Evolutionary conservation across 768 basidiomycete genomes (phyloP).

Genomic region (Amanita pseudoporphyria): DNA sequence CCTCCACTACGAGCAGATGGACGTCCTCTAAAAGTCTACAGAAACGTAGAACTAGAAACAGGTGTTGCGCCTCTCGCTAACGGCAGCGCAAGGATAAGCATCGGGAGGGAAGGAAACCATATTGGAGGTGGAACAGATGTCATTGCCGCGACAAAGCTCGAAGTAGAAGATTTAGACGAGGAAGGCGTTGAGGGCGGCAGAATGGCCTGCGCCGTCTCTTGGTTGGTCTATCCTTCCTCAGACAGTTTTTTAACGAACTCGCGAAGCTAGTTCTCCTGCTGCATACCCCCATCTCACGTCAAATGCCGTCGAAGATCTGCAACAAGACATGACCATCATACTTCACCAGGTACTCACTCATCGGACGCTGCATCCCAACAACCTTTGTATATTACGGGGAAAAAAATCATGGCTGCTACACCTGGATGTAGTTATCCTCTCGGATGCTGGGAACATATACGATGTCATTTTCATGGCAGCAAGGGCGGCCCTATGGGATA

Average conservation of each 20-base stretch:
- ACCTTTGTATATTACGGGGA: slow-evolving; percentile 47
- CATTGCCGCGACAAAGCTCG: slow-evolving; percentile 69
- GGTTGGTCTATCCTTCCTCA: slow-evolving; percentile 40
- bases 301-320: slow-evolving; percentile 63
- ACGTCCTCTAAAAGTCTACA: slow-evolving; percentile 54
- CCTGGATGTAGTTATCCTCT: slow-evolving; percentile 65
- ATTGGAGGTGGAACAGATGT: slow-evolving; percentile 68
- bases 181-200: slow-evolving; percentile 48
- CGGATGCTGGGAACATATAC: slow-evolving; percentile 65
- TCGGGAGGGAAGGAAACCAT: slow-evolving; percentile 49
- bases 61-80: slow-evolving; percentile 76
- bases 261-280: slow-evolving; percentile 60
- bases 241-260: slow-evolving; percentile 10
- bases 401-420: slow-evolving; percentile 71
- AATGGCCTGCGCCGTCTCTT: slow-evolving; percentile 61
- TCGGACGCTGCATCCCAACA: slow-evolving; percentile 52
- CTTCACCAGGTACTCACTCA: slow-evolving; percentile 60
- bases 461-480: slow-evolving; percentile 77
- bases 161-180: slow-evolving; percentile 52
- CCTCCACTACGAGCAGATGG: slow-evolving; percentile 73
- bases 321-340: slow-evolving; percentile 58
- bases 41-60: slow-evolving; percentile 64
- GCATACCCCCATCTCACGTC: slow-evolving; percentile 67
- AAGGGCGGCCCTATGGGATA: slow-evolving; percentile 73
- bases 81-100: slow-evolving; percentile 67